A percentile compares a stretch with the other conserved stretches of the same genome.
Conservation (phyloP, 257 asterid species). For the Linaria vulgaris region DNA sequence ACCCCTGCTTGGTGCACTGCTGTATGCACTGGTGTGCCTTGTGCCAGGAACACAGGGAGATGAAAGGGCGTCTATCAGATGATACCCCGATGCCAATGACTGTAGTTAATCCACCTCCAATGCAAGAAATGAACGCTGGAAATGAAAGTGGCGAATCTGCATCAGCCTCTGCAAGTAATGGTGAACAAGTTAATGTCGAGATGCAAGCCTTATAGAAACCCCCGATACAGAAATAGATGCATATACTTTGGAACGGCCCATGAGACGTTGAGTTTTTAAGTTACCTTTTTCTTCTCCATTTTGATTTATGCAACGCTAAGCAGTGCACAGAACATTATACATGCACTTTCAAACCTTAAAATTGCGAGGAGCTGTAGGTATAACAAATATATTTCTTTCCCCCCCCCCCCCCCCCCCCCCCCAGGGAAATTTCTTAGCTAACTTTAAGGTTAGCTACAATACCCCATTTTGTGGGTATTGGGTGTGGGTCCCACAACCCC, state of each 20-base stretch:
- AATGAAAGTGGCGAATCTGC: constrained; percentile 30
- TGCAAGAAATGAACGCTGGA: constrained; percentile 66
- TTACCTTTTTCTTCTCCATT: constrained; percentile 4
- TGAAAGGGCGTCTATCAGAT: constrained; percentile 78
- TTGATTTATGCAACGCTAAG: not conserved
- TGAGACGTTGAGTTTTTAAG: constrained; percentile 7
- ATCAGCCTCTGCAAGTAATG: constrained; percentile 51
- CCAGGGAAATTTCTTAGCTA: too few species aligned
- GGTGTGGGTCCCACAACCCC: too few species aligned
- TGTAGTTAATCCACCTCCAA: constrained; percentile 80
- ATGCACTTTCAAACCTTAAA: constrained; percentile 6
- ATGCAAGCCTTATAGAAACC: constrained; percentile 64
- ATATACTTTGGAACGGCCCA: not conserved
- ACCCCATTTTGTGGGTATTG: too few species aligned
- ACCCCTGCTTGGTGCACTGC: constrained; percentile 94
- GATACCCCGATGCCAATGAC: constrained; percentile 70
- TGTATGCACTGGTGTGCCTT: constrained; percentile 96
- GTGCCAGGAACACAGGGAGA: constrained; percentile 99
- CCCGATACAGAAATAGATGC: not conserved
- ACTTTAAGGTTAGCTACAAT: too few species aligned
- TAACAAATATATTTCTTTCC: too few species aligned
- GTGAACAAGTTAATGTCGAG: constrained; percentile 56
- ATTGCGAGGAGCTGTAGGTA: not conserved
- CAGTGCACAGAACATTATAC: not conserved
- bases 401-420: too few species aligned